Evolutionary conservation across 345 rosid species (phyloP).

Genomic region (Chamaenerion angustifolium): DNA sequence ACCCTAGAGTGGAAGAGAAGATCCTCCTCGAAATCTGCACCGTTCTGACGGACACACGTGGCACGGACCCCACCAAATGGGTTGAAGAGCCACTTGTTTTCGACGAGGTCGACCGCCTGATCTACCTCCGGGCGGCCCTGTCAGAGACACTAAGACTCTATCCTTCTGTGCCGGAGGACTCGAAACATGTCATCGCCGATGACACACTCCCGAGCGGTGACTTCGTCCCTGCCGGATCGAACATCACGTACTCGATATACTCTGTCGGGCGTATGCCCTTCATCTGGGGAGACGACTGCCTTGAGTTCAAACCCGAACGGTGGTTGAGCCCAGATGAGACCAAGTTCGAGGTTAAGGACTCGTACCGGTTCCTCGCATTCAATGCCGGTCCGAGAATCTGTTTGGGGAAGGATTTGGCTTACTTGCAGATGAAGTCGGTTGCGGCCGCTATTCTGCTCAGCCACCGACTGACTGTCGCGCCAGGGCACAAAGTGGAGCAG

Average conservation of each 20-base stretch:
- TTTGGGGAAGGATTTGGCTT: constrained; percentile 22
- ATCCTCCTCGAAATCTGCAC: constrained; percentile 1
- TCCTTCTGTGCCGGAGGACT: constrained; percentile 26
- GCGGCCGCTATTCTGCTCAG: constrained; percentile 22
- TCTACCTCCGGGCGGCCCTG: constrained; percentile 22
- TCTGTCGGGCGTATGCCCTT: constrained; percentile 21
- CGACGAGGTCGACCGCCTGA: constrained; percentile 17
- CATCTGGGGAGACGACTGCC: constrained; percentile 25
- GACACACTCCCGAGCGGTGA: constrained; percentile 23
- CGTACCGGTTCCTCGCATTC: constrained; percentile 22
- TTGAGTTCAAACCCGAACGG: constrained; percentile 21
- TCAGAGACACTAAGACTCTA: constrained; percentile 27
- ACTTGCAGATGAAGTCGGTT: constrained; percentile 26
- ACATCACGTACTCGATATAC: constrained; percentile 25
- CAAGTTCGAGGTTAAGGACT: constrained; percentile 8
- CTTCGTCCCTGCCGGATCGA: constrained; percentile 23
- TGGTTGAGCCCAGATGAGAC: constrained; percentile 18
- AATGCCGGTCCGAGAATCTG: constrained; percentile 30
- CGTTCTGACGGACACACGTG: constrained; percentile 2
- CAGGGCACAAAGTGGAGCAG: constrained; percentile 31
- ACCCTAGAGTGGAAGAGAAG: constrained; percentile 1
- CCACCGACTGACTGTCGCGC: constrained; percentile 19
- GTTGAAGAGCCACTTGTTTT: constrained; percentile 10
- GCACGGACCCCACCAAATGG: constrained; percentile 1
- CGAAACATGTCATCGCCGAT: constrained; percentile 23